Conservation (phyloP, 2,329 filamentous ascomycete genomes). For the Colletotrichum somersetense region DNA sequence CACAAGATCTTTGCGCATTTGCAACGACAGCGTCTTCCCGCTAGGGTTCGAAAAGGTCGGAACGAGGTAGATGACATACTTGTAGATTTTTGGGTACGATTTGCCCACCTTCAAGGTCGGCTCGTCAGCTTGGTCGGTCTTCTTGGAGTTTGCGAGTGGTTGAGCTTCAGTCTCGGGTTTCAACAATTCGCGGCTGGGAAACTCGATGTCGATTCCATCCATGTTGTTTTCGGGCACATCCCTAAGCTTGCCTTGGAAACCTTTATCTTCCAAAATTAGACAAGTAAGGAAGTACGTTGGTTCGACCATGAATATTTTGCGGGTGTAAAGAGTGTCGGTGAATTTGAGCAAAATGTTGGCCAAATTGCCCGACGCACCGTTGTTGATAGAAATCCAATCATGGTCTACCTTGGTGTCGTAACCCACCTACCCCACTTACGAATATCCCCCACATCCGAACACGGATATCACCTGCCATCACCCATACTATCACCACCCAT, state of each 20-base stretch:
- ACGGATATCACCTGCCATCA: too few species aligned
- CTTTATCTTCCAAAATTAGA: constrained; percentile 84
- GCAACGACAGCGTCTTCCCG: constrained; percentile 81
- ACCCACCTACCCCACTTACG: too few species aligned
- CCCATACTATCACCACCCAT: too few species aligned
- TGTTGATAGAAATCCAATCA: constrained; percentile 81
- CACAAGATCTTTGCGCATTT: constrained; percentile 77
- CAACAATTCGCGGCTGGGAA: constrained; percentile 55
- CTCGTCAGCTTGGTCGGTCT: background rate
- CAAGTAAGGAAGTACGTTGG: constrained; percentile 87
- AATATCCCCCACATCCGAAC: too few species aligned
- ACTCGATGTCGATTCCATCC: constrained; percentile 79
- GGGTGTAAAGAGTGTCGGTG: constrained; percentile 81
- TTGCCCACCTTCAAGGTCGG: constrained; percentile 4
- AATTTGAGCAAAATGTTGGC: constrained; percentile 83
- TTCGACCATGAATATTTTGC: constrained; percentile 82
- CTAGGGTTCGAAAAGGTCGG: constrained; percentile 92
- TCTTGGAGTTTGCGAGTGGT: accelerated
- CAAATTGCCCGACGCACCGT: constrained; percentile 86
- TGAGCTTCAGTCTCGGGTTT: background rate
- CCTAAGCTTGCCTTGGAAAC: constrained; percentile 75
- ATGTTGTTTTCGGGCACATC: constrained; percentile 79
- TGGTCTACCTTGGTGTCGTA: constrained; percentile 57
- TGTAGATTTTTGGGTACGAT: constrained; percentile 77
- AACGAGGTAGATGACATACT: constrained; percentile 88